Conservation (phyloP, 192 early-diverging fungal species). For the Phlyctochytrium bullatum region DNA sequence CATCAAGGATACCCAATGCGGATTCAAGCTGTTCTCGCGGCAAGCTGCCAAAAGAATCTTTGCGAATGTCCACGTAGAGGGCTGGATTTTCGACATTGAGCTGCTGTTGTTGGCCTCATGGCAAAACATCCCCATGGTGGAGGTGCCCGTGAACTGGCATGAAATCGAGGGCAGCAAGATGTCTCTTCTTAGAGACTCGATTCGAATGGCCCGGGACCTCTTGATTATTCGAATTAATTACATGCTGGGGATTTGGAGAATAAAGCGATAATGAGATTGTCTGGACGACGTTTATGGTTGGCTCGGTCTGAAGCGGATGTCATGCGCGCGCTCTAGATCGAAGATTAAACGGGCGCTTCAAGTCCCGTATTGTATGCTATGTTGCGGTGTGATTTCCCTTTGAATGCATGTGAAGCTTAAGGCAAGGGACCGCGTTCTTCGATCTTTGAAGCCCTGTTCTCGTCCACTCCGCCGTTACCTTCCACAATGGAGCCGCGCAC, state of each 20-base stretch:
- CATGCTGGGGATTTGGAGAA: conserved; percentile 72
- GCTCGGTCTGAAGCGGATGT: no score
- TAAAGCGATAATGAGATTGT: no score
- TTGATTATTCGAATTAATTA: conserved; percentile 86
- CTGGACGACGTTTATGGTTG: no score
- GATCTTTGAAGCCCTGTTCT: no score
- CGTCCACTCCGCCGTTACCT: no score
- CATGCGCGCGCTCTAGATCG: no score
- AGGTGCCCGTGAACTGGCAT: conserved; percentile 94
- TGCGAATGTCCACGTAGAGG: conserved; percentile 88
- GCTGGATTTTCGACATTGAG: conserved; percentile 99
- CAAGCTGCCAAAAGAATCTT: conserved; percentile 73
- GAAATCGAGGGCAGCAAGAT: conserved; percentile 96
- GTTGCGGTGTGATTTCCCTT: no score
- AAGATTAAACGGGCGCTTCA: no score
- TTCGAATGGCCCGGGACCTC: conserved; percentile 87
- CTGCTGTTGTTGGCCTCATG: conserved; percentile 78
- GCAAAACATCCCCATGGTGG: conserved; percentile 71
- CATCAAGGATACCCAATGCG: conserved; percentile 96
- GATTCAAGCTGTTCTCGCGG: conserved; percentile 93
- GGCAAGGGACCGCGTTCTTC: no score
- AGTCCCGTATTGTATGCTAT: no score
- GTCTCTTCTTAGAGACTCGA: conserved; percentile 78
- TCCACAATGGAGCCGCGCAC: no score
- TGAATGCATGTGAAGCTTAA: no score